These are phyloP conservation scores for Populus euphratica DNA, from an alignment of 345 rosid genomes.

Conservation along the genomic window DNA sequence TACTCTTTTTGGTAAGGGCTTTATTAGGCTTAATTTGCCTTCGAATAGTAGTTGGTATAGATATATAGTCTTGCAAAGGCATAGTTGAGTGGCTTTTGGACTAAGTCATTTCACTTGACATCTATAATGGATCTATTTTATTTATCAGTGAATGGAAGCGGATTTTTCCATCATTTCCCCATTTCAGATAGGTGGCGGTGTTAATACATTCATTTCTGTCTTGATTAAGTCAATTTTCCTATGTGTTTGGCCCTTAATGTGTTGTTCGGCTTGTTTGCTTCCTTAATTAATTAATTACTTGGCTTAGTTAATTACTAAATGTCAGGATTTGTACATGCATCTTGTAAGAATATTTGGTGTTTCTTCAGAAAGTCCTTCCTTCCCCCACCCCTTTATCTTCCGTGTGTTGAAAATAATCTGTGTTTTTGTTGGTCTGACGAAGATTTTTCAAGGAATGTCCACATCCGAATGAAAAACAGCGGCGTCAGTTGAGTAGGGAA, in stretches of 20 bases:
- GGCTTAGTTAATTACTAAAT: not conserved
- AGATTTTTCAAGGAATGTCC: slow-evolving; percentile 64
- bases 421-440: not conserved
- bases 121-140: not conserved
- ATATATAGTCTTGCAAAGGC: not conserved
- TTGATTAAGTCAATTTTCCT: not conserved
- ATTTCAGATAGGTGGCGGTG: not conserved
- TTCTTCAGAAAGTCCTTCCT: not conserved
- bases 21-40: too few species aligned
- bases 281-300: not conserved
- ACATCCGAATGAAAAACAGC: slow-evolving; percentile 61
- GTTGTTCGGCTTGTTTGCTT: not conserved
- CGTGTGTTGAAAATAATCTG: not conserved
- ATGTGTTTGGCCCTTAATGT: not conserved
- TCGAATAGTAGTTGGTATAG: too few species aligned
- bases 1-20: not conserved
- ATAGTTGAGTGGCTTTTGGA: not conserved
- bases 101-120: not conserved
- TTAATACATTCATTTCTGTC: not conserved
- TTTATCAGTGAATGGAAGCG: not conserved
- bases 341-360: not conserved
- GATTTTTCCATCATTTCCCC: not conserved
- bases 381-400: not conserved
- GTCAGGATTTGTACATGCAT: not conserved
- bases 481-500: slow-evolving; percentile 44